Conservation (phyloP, 2,329 filamentous ascomycete genomes). For the Tolypocladium paradoxum region DNA sequence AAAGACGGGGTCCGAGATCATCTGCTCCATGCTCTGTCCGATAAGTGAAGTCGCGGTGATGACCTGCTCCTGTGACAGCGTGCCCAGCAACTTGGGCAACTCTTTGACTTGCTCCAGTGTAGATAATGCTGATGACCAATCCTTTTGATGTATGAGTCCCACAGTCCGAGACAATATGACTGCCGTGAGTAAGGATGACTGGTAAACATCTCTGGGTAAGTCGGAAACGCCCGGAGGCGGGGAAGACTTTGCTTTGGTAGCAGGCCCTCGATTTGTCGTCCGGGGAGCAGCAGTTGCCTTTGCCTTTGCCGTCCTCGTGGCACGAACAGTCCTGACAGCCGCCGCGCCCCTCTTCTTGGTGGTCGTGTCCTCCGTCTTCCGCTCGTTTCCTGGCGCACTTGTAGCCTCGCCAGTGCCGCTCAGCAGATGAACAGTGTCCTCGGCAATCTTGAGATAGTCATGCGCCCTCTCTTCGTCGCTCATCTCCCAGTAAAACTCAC, state of each 20-base stretch:
- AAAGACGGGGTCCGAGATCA: constrained; percentile 73
- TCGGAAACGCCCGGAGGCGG: constrained; percentile 6
- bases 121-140: constrained; percentile 47
- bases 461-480: constrained; percentile 32
- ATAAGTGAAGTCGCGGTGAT: constrained; percentile 58
- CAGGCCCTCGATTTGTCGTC: constrained; percentile 2
- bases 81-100: constrained; percentile 28
- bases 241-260: constrained; percentile 11
- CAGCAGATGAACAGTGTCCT: constrained; percentile 31
- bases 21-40: constrained; percentile 57
- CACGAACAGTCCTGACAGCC: constrained; percentile 13
- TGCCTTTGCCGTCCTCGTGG: constrained; percentile 12
- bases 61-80: constrained; percentile 41
- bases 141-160: constrained; percentile 35
- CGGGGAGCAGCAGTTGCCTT: constrained; percentile 6
- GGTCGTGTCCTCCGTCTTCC: background rate
- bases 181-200: constrained; percentile 24
- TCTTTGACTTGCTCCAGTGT: constrained; percentile 40
- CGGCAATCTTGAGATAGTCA: constrained; percentile 36
- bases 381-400: background rate
- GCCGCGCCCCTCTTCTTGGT: constrained; percentile 6
- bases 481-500: constrained; percentile 42
- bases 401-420: constrained; percentile 10
- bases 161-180: constrained; percentile 28
- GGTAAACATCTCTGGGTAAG: constrained; percentile 21